These are phyloP conservation scores for Haematococcus lacustris DNA, from an alignment of 139 green algal genomes.

Conservation along the genomic window DNA sequence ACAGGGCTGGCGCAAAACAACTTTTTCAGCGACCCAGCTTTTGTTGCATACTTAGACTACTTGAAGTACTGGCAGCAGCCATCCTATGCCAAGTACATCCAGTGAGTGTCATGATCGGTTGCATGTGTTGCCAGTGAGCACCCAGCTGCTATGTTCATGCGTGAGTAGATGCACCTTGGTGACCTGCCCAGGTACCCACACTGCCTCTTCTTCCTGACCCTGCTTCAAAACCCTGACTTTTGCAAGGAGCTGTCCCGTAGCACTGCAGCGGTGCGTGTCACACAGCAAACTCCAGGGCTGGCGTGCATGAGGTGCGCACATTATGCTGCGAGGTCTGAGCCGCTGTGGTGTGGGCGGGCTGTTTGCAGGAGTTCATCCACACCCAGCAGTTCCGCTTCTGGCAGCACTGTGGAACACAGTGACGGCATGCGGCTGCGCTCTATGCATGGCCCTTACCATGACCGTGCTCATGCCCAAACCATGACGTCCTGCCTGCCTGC, in stretches of 20 bases:
- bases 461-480: too few relatives aligned
- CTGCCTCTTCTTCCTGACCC: slow-evolving; percentile 74
- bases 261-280: slow-evolving; percentile 3
- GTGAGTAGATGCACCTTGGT: not conserved
- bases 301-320: too few relatives aligned
- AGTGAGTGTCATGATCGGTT: slow-evolving; percentile 40
- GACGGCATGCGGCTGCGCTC: too few relatives aligned
- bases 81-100: slow-evolving; percentile 70
- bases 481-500: too few relatives aligned
- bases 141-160: too few relatives aligned
- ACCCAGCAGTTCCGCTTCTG: slow-evolving; percentile 71
- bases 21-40: slow-evolving; percentile 76
- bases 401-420: too few relatives aligned
- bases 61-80: slow-evolving; percentile 86
- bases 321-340: too few relatives aligned
- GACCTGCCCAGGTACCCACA: slow-evolving; percentile 68
- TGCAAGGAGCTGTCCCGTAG: slow-evolving; percentile 45
- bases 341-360: not conserved
- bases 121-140: too few relatives aligned
- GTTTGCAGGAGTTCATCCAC: slow-evolving; percentile 59
- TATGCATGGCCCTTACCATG: too few relatives aligned
- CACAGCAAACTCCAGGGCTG: too few relatives aligned
- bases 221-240: slow-evolving; percentile 73
- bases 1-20: slow-evolving; percentile 78
- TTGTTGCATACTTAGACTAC: slow-evolving; percentile 88